A percentile compares a stretch with the other conserved stretches of the same genome.
These are phyloP conservation scores for Ceratobasidium sp. DNA, from an alignment of 1,284 basidiomycete species.

Conservation along the genomic window DNA sequence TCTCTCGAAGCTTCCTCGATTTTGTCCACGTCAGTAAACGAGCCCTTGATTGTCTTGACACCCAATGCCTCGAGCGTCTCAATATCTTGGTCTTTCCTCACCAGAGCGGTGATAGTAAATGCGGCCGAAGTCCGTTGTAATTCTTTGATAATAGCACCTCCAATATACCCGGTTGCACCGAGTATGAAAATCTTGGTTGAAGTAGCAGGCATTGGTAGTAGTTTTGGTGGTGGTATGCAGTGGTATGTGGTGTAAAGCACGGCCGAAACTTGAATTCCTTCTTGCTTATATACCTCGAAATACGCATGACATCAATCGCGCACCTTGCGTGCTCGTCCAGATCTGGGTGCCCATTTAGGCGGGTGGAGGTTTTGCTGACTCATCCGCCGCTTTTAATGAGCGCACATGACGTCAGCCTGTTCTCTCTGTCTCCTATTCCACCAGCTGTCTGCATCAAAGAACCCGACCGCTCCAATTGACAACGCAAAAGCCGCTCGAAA, in stretches of 20 bases:
- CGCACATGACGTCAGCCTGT: neutral
- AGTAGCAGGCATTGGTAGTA: slow-evolving; percentile 8
- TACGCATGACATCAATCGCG: slow-evolving; percentile 10
- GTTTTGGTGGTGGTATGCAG: too few species aligned
- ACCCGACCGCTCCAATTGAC: neutral
- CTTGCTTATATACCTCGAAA: neutral
- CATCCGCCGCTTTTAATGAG: neutral
- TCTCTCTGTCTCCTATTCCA: neutral
- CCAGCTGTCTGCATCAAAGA: neutral
- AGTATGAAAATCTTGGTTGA: slow-evolving; percentile 46
- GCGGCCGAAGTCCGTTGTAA: slow-evolving; percentile 45
- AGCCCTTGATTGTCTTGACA: slow-evolving; percentile 46
- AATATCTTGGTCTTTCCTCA: slow-evolving; percentile 47
- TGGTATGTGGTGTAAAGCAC: neutral
- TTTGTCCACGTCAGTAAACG: slow-evolving; percentile 46
- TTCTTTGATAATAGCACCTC: slow-evolving; percentile 41
- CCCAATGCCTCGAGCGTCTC: slow-evolving; percentile 46
- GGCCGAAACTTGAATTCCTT: neutral
- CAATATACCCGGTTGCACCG: slow-evolving; percentile 52
- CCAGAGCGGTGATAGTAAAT: slow-evolving; percentile 48
- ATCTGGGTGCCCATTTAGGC: too few species aligned
- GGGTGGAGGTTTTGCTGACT: slow-evolving; percentile 7
- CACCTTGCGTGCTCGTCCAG: neutral
- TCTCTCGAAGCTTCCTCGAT: slow-evolving; percentile 46
- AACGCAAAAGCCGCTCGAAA: neutral